Conservation (phyloP, 1,284 basidiomycete genomes). For the Wallemia hederae region DNA sequence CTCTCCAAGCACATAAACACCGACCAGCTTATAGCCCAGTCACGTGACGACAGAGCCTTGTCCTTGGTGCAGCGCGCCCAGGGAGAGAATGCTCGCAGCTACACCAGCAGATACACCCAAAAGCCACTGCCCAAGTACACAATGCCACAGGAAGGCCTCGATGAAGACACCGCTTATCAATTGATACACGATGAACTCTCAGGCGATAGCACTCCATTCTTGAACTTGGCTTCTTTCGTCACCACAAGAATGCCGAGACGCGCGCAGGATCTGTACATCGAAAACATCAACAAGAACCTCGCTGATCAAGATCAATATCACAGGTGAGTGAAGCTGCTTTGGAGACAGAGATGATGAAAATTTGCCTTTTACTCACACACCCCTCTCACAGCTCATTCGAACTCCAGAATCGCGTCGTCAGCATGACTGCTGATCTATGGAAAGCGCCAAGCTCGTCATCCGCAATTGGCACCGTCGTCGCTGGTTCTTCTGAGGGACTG, state of each 20-base stretch:
- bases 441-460: conserved; percentile 35
- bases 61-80: neutral
- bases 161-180: conserved; percentile 30
- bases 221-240: conserved; percentile 61
- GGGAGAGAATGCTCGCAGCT: neutral
- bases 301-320: conserved; percentile 81
- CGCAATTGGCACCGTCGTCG: conserved; percentile 71
- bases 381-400: neutral
- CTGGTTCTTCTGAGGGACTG: conserved; percentile 62
- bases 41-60: conserved; percentile 11
- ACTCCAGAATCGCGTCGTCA: conserved; percentile 23
- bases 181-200: conserved; percentile 55
- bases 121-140: conserved; percentile 12
- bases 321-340: conserved; percentile 10
- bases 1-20: conserved; percentile 15
- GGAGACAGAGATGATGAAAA: conserved; percentile 1
- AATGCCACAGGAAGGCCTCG: conserved; percentile 17
- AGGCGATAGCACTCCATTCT: conserved; percentile 42
- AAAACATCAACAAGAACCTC: conserved; percentile 65
- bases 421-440: conserved; percentile 77
- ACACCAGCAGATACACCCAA: conserved; percentile 5
- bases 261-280: conserved; percentile 39
- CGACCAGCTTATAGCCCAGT: conserved; percentile 13
- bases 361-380: neutral
- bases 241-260: conserved; percentile 36